A percentile compares a stretch with the other conserved stretches of the same genome.
phyloP scores from a whole-genome alignment of 2,329 filamentous ascomycete species.

The Calonectria hawksworthii region DNA sequence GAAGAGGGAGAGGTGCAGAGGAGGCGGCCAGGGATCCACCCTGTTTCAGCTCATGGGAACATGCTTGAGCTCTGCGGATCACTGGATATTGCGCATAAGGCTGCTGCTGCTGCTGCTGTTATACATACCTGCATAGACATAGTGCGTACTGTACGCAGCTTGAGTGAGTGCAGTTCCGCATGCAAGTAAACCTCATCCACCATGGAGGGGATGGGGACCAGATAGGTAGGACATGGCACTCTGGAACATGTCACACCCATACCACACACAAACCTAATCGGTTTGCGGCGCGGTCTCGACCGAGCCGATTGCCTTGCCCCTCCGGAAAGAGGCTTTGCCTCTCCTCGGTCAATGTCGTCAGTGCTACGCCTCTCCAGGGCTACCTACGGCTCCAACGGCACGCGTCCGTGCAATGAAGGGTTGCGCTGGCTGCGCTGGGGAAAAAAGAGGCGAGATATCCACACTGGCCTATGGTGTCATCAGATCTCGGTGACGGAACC shows the following conservation, averaged over 20 bases:
- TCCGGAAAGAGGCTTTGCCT: not conserved
- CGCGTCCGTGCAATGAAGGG: not conserved
- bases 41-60: constrained; percentile 2
- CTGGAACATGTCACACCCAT: not conserved
- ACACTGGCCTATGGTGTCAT: not conserved
- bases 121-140: no score
- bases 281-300: not conserved
- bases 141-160: no score
- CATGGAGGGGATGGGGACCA: no score
- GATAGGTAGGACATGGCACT: not conserved
- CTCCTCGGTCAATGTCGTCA: not conserved
- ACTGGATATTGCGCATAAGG: constrained; percentile 3
- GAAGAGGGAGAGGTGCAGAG: not conserved
- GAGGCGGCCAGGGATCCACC: not conserved
- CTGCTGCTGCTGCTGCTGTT: not conserved
- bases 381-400: constrained; percentile 6
- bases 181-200: not conserved
- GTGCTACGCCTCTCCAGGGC: not conserved
- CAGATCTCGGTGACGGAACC: constrained; percentile 1
- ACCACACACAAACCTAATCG: not conserved
- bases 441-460: not conserved
- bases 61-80: not conserved
- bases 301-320: not conserved
- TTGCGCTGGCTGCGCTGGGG: not conserved
- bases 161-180: not conserved